A percentile compares a stretch with the other conserved stretches of the same genome.
Conservation (phyloP, 306 rosid species). For the Fragaria vesca region DNA sequence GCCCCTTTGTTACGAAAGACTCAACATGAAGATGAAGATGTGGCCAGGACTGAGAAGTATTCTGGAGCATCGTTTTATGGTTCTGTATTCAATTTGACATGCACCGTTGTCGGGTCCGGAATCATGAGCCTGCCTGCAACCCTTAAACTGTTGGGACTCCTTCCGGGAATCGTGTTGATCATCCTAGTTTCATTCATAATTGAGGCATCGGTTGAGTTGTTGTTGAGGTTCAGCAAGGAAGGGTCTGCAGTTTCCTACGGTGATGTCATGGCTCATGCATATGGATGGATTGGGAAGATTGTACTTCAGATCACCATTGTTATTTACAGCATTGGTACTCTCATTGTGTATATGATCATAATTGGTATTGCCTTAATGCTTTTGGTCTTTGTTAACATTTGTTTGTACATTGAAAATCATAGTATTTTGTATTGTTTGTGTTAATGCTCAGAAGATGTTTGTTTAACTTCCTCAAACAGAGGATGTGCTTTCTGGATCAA, state of each 20-base stretch:
- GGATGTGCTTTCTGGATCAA: constrained; percentile 46
- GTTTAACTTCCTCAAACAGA: constrained; percentile 5
- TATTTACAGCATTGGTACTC: constrained; percentile 38
- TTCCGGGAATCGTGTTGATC: constrained; percentile 29
- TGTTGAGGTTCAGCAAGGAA: constrained; percentile 39
- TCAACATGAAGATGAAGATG: constrained; percentile 7
- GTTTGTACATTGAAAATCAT: neutral
- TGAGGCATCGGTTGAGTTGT: constrained; percentile 36
- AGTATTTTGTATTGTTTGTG: neutral
- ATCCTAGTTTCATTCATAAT: constrained; percentile 34
- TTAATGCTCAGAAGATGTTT: neutral
- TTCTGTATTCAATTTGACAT: constrained; percentile 39
- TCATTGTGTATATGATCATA: constrained; percentile 45
- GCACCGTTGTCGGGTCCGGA: constrained; percentile 41
- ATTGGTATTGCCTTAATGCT: constrained; percentile 27
- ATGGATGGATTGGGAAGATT: constrained; percentile 34
- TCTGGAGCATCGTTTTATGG: constrained; percentile 41
- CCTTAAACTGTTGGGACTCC: constrained; percentile 37
- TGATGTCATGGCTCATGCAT: constrained; percentile 39
- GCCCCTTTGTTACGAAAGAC: constrained; percentile 30
- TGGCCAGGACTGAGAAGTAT: constrained; percentile 32
- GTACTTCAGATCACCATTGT: constrained; percentile 31
- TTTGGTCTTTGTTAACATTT: neutral
- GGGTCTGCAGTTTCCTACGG: constrained; percentile 29
- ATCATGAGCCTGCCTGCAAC: constrained; percentile 49